Conservation (phyloP, 495 filamentous ascomycete species). For the Hyaloscypha variabilis region DNA sequence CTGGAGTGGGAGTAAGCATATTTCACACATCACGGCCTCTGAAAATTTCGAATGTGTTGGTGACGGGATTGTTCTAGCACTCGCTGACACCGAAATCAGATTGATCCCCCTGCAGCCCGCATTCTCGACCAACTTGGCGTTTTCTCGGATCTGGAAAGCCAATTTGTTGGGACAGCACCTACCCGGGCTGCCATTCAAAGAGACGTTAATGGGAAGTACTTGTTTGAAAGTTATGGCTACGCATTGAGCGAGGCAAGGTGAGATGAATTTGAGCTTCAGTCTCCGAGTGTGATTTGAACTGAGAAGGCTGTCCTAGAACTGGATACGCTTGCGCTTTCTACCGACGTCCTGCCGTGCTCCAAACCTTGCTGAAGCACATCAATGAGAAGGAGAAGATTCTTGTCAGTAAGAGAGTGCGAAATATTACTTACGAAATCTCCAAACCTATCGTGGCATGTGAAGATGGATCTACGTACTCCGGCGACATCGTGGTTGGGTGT, state of each 20-base stretch:
- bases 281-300: not conserved
- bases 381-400: conserved; percentile 1
- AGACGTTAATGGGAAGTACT: not conserved
- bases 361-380: not conserved
- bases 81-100: not conserved
- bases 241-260: not conserved
- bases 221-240: not conserved
- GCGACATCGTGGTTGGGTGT: conserved; percentile 53
- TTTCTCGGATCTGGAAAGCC: too few relatives aligned
- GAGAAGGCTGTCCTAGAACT: not conserved
- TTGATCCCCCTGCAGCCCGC: not conserved
- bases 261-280: not conserved
- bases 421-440: conserved; percentile 1
- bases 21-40: not conserved
- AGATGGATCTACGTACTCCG: conserved; percentile 44
- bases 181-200: not conserved
- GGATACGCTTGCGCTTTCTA: not conserved
- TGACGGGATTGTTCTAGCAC: too few relatives aligned
- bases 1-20: not conserved
- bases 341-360: not conserved
- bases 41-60: too few relatives aligned
- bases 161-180: not conserved
- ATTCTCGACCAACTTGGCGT: not conserved
- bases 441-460: conserved; percentile 38
- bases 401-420: not conserved